A percentile compares a stretch with the other conserved stretches of the same genome.
These are phyloP conservation scores for Pyricularia sp. DNA, from an alignment of 2,329 filamentous ascomycete species.

Conservation along the genomic window DNA sequence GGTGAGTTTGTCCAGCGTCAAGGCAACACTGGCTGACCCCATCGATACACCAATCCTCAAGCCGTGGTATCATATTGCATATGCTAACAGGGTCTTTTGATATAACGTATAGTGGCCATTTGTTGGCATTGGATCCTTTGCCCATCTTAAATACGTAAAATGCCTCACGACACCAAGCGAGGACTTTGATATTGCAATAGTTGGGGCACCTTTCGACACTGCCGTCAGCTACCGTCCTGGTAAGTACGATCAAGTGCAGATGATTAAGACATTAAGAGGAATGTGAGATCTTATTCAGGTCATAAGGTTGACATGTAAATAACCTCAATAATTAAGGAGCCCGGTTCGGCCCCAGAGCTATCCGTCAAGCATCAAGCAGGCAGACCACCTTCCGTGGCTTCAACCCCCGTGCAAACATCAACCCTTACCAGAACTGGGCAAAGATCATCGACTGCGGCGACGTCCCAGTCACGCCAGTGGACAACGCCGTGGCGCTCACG, in stretches of 20 bases:
- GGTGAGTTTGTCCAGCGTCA: slow-evolving; percentile 21
- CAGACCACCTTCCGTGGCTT: slow-evolving; percentile 71
- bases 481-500: slow-evolving; percentile 65
- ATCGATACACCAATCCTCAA: background rate
- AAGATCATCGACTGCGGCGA: slow-evolving; percentile 80
- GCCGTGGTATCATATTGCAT: background rate
- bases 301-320: background rate
- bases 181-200: slow-evolving; percentile 56
- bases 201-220: slow-evolving; percentile 64
- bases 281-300: background rate
- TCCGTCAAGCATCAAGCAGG: slow-evolving; percentile 68
- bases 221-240: slow-evolving; percentile 57
- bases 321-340: slow-evolving; percentile 32
- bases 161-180: slow-evolving; percentile 54
- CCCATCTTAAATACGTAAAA: slow-evolving; percentile 54
- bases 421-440: slow-evolving; percentile 72
- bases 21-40: background rate
- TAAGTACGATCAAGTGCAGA: slow-evolving; percentile 17
- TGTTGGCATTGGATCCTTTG: slow-evolving; percentile 62
- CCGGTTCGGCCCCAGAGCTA: slow-evolving; percentile 77
- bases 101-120: slow-evolving; percentile 40
- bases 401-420: slow-evolving; percentile 71
- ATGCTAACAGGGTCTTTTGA: background rate
- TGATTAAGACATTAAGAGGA: background rate
- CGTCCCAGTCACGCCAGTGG: slow-evolving; percentile 74